phyloP scores from a whole-genome alignment of 75 land plant genomes.

The Adiantum capillusveneris region DNA sequence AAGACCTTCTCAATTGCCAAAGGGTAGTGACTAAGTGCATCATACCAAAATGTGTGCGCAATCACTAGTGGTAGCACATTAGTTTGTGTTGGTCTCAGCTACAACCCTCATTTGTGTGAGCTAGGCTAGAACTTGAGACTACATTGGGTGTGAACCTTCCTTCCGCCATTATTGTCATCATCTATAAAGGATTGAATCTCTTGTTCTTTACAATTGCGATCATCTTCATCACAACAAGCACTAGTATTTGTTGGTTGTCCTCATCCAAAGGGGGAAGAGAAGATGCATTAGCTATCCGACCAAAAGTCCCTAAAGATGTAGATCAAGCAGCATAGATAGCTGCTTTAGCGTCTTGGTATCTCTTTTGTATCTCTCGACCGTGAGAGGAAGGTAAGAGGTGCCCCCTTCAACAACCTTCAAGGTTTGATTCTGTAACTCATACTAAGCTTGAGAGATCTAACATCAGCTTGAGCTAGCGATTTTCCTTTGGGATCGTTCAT shows the following conservation, averaged over 20 bases:
- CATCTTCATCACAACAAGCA: slow-evolving; percentile 7
- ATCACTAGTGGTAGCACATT: too few species aligned
- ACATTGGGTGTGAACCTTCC: too few species aligned
- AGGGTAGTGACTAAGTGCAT: too few species aligned
- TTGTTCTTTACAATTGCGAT: neutral
- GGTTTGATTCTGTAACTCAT: neutral
- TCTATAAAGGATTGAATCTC: slow-evolving; percentile 10
- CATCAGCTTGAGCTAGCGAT: slow-evolving; percentile 5
- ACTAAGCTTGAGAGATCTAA: slow-evolving; percentile 10
- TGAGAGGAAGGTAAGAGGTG: neutral
- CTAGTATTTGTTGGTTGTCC: neutral
- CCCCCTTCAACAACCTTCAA: neutral
- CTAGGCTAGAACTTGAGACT: too few species aligned
- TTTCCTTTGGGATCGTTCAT: neutral
- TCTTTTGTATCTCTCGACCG: too few species aligned
- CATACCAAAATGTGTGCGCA: too few species aligned
- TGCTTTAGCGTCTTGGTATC: neutral
- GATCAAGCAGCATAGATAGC: too few species aligned
- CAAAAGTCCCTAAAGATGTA: neutral
- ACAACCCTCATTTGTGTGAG: too few species aligned
- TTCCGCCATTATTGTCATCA: slow-evolving; percentile 6
- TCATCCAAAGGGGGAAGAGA: neutral
- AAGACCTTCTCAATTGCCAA: too few species aligned
- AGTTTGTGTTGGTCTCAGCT: too few species aligned
- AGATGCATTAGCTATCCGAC: neutral